Evolutionary conservation across 1,284 basidiomycete species (phyloP).

Genomic region (Bjerkandera adusta): DNA sequence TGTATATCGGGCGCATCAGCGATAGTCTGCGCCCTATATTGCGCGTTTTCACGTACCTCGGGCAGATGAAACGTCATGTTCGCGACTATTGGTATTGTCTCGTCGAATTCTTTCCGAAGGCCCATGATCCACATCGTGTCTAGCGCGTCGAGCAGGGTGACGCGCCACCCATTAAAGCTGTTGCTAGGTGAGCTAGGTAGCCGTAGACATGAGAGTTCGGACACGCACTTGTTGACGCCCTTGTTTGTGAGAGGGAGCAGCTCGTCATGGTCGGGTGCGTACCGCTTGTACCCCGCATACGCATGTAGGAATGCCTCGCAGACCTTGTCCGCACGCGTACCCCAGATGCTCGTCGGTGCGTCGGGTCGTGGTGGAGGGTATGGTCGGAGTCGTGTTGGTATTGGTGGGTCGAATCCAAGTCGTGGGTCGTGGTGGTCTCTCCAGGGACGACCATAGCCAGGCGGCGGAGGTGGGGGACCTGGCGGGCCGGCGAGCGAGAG

Average conservation of each 20-base stretch:
- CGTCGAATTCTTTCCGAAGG: constrained; percentile 74
- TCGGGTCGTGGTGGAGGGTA: constrained; percentile 7
- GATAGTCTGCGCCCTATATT: background rate
- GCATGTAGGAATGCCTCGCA: constrained; percentile 62
- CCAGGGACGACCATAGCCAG: too few relatives aligned
- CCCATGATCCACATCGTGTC: constrained; percentile 91
- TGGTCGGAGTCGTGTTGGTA: background rate
- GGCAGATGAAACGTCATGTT: constrained; percentile 54
- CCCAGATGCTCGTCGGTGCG: constrained; percentile 38
- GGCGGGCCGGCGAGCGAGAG: background rate
- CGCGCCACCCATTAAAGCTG: constrained; percentile 86
- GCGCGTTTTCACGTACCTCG: background rate
- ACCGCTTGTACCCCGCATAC: constrained; percentile 57
- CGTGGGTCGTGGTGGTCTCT: background rate
- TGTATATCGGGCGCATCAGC: background rate
- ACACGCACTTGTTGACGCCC: constrained; percentile 49
- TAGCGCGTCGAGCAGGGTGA: constrained; percentile 79
- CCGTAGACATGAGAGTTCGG: background rate
- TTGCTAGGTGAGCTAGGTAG: background rate
- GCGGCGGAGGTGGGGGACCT: background rate
- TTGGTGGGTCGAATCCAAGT: background rate
- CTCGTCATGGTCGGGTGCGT: constrained; percentile 62
- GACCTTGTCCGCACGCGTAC: constrained; percentile 51
- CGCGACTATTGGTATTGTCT: constrained; percentile 70
- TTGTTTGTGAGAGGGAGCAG: constrained; percentile 49